A percentile compares a stretch with the other conserved stretches of the same genome.
Conservation (phyloP, 306 rosid genomes). For the Mimosa bimucronata region DNA sequence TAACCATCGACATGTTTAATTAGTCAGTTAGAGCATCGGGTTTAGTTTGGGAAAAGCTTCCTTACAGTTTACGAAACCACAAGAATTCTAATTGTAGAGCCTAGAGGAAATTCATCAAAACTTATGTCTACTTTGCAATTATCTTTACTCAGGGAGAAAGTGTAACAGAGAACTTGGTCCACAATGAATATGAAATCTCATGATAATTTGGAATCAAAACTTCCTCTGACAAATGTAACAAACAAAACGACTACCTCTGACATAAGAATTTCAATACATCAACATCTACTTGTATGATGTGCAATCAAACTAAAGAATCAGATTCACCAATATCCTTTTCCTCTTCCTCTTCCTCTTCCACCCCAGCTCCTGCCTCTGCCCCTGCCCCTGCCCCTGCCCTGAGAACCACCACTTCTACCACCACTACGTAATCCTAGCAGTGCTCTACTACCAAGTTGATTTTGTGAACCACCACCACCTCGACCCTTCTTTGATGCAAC, state of each 20-base stretch:
- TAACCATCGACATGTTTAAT: no score
- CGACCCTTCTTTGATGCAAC: constrained; percentile 71
- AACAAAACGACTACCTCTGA: constrained; percentile 45
- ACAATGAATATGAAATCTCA: constrained; percentile 36
- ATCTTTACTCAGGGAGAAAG: constrained; percentile 25
- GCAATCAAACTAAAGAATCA: constrained; percentile 8
- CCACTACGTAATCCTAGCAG: constrained; percentile 80
- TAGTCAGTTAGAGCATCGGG: neutral
- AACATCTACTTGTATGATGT: constrained; percentile 27
- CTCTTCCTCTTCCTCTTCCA: constrained; percentile 64
- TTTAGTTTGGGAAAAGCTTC: neutral
- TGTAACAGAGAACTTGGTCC: constrained; percentile 32
- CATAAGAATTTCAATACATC: constrained; percentile 52
- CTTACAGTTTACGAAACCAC: neutral
- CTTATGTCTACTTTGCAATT: neutral
- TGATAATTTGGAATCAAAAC: constrained; percentile 48
- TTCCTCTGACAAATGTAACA: constrained; percentile 43
- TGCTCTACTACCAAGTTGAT: constrained; percentile 89
- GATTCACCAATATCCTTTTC: constrained; percentile 64
- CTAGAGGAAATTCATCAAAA: neutral
- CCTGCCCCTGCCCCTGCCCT: constrained; percentile 80
- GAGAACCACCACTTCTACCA: constrained; percentile 53
- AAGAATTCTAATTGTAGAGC: neutral
- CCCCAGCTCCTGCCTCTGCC: no score
- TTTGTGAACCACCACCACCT: constrained; percentile 70